Evolutionary conservation across 345 rosid species (phyloP).

Genomic region (Gossypium herbaceum): DNA sequence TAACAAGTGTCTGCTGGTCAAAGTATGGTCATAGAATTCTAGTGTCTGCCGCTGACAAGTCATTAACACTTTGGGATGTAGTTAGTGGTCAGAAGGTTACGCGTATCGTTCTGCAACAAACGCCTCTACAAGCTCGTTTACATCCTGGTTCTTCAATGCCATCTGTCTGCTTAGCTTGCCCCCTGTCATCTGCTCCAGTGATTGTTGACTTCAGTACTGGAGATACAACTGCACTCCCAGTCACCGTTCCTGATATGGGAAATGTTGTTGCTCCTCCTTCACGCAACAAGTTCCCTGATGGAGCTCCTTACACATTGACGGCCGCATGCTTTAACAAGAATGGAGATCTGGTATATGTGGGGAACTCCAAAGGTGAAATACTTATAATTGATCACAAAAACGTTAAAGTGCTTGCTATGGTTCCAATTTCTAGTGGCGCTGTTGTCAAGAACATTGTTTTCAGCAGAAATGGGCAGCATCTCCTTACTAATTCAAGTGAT

Average conservation of each 20-base stretch:
- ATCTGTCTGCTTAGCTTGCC: conserved; percentile 79
- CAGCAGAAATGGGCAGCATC: conserved; percentile 84
- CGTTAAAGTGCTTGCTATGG: conserved; percentile 56
- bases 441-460: conserved; percentile 81
- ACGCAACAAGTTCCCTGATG: conserved; percentile 67
- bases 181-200: conserved; percentile 93
- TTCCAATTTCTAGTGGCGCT: conserved; percentile 65
- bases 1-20: conserved; percentile 96
- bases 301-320: conserved; percentile 68
- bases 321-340: conserved; percentile 93
- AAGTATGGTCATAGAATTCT: conserved; percentile 86
- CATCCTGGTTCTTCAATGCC: conserved; percentile 83
- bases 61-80: conserved; percentile 92
- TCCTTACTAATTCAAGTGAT: conserved; percentile 94
- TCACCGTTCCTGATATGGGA: conserved; percentile 45
- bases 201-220: conserved; percentile 72
- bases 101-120: conserved; percentile 64
- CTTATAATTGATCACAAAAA: conserved; percentile 74
- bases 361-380: conserved; percentile 94
- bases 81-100: conserved; percentile 59
- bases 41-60: conserved; percentile 93
- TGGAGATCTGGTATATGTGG: conserved; percentile 92
- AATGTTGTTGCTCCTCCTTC: conserved; percentile 54
- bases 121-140: conserved; percentile 77
- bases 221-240: conserved; percentile 68